Percentiles rank a stretch among this genome's conserved stretches.
Evolutionary conservation across 257 asterid genomes (phyloP).

Genomic region (Ilex aquifolium): DNA sequence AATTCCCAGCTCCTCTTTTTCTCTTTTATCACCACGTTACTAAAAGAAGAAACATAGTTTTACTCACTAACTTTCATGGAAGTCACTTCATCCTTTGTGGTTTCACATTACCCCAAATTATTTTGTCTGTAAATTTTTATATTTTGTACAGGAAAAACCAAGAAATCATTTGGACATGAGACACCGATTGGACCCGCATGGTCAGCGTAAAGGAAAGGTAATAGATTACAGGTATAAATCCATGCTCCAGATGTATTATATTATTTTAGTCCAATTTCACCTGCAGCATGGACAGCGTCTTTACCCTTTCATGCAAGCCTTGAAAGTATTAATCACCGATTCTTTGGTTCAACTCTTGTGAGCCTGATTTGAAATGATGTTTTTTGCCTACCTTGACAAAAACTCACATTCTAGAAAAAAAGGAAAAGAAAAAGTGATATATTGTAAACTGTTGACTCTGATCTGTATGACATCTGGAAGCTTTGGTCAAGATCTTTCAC

Average conservation of each 20-base stretch:
- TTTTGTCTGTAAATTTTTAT: conserved; percentile 9
- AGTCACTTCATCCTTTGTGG: background rate
- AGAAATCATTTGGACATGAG: conserved; percentile 96
- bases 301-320: background rate
- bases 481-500: too few species aligned
- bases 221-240: conserved; percentile 79
- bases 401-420: too few species aligned
- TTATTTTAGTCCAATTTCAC: too few species aligned
- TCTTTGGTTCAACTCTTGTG: too few species aligned
- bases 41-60: too few species aligned
- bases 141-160: conserved; percentile 67
- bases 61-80: background rate
- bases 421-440: too few species aligned
- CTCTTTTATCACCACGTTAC: background rate
- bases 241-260: background rate
- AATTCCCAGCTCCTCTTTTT: background rate
- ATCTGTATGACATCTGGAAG: too few species aligned
- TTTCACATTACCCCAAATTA: background rate
- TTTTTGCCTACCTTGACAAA: too few species aligned
- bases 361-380: too few species aligned
- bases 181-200: conserved; percentile 90
- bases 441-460: too few species aligned
- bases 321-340: too few species aligned
- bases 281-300: too few species aligned
- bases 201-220: conserved; percentile 96